Evolutionary conservation across 495 filamentous ascomycete genomes (phyloP), one percentile per base, ranked within the genome.

Genomic region (Melanomma pulvis-pyrius): DNA sequence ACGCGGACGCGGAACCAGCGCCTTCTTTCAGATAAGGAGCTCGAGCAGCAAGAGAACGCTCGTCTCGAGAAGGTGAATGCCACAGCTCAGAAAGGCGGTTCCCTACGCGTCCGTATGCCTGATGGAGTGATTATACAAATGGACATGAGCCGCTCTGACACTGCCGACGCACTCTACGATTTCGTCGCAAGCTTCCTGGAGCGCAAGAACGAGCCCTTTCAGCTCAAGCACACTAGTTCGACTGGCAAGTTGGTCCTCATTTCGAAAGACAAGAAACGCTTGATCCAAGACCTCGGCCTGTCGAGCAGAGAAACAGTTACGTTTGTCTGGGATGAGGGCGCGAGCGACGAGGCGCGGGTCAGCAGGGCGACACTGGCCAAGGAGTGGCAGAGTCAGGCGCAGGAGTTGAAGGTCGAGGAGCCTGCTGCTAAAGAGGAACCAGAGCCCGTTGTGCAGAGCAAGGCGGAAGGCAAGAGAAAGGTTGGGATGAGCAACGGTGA

Each of bases 61-160:
- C 85, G 87, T 36, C 83, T 84, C 29, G 84, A 87, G 34, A 83
- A 77, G 55, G 81, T 89, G 13, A 85, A 87, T 32, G 82, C 82
- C 21, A 80, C 92, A 59, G 87, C 83, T 36, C 80, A 84, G 13
- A 65, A 63, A 29, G 66, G 65, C 47, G 86, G 96, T 44, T 80
- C 86, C 44, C 83, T 98, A 59, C 92, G 90, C 64, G 80, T 98
- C 57, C 89, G 93, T 24, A 92, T 96, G 67, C 93, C 94, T 0
- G 92, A 97, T 74, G 87, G 91, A 69, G 87, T 84, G 59, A 85
- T 86, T 41, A 83, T 92, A 21, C 81, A 89, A 28, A 84, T 86
- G 71, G 81, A 81, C 48, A 87, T 92, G 71, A 80, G 78, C 2
- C 84, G 85, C 4, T 69, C 77, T 0, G 87, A 92, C 55, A 89